Base-by-base conservation (phyloP, 2,329 filamentous ascomycete genomes). In the Trichoderma koningiopsis region DNA sequence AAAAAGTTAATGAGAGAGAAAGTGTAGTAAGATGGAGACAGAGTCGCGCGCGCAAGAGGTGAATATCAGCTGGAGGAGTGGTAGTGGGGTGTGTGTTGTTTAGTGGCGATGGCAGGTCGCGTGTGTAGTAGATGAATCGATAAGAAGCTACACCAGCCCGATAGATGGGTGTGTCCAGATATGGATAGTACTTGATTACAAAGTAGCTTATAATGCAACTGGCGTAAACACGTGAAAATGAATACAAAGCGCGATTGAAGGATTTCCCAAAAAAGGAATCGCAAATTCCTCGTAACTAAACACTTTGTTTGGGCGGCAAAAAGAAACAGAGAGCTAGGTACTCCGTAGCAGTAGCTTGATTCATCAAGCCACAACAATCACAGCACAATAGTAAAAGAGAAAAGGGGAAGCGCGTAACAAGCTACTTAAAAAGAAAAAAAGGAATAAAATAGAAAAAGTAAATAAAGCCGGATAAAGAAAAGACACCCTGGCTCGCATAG, bases 11-110 rank as follows among this genome's bases (percentile, higher is more conserved):
- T 43, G 53, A 33, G 7, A 33, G 31, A 68, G 69, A 68, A 68
- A 69, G 55, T 47, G 57, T 70, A 55, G 70, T 71, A 73, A 67
- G 37, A 43, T 71, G 72, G 74, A 71, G 49, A 47, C 37, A 4
- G 11, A 24, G 40, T 53, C 60, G 60, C 60, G 60, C 60, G n/a
- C 31, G 35, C 43, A 29, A 60, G 11, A 22, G 24, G 10, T 19
- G 14, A 29, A 29, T 60, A 27, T 60, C 22, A n/a, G 37, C n/a
- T n/a, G 19, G 35, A 59, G 35, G n/a, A 58, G n/a, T 58, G 16
- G 60, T 58, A 22, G 60, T 31, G 40, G 60, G 60, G 43, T 27
- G 43, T 27, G 43, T 27, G 24, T 55, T 27, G 24, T 55, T 55
- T 55, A 55, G 43, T 52, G 31, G 47, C 22, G 47, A 55, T 29